These are phyloP conservation scores for Eucalyptus cloeziana DNA, from an alignment of 345 rosid species.

Conservation along the genomic window DNA sequence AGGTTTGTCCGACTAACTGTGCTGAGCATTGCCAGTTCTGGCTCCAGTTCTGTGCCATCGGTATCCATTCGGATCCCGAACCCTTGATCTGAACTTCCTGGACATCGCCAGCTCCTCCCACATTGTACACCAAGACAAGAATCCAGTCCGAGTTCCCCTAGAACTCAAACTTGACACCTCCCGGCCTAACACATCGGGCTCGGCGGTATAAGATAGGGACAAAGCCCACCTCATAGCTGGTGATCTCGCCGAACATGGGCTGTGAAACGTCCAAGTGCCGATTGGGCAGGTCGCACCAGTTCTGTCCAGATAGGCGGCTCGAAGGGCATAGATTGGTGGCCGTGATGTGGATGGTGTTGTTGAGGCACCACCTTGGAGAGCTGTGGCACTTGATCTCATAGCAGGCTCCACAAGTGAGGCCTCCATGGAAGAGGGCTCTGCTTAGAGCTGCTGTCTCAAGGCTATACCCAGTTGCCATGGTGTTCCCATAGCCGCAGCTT, in stretches of 20 bases:
- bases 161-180: conserved; percentile 12
- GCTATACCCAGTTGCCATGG: conserved; percentile 4
- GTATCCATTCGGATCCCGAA: background rate
- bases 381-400: conserved; percentile 10
- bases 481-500: background rate
- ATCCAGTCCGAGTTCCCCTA: conserved; percentile 16
- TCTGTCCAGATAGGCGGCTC: background rate
- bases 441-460: conserved; percentile 19
- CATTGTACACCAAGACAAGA: conserved; percentile 1
- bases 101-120: conserved; percentile 10
- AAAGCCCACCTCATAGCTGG: conserved; percentile 10
- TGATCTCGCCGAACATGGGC: background rate
- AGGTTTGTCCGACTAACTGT: background rate
- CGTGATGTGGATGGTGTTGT: conserved; percentile 4
- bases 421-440: conserved; percentile 12
- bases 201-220: conserved; percentile 12
- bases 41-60: background rate
- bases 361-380: conserved; percentile 13
- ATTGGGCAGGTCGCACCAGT: background rate
- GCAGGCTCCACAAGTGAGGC: conserved; percentile 28
- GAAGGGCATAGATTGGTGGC: background rate
- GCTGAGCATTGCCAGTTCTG: background rate
- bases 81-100: conserved; percentile 12
- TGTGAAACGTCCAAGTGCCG: background rate
- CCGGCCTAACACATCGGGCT: conserved; percentile 1